Base-by-base conservation (phyloP, 1,139 yeast species). In the Pichia norvegensis region DNA sequence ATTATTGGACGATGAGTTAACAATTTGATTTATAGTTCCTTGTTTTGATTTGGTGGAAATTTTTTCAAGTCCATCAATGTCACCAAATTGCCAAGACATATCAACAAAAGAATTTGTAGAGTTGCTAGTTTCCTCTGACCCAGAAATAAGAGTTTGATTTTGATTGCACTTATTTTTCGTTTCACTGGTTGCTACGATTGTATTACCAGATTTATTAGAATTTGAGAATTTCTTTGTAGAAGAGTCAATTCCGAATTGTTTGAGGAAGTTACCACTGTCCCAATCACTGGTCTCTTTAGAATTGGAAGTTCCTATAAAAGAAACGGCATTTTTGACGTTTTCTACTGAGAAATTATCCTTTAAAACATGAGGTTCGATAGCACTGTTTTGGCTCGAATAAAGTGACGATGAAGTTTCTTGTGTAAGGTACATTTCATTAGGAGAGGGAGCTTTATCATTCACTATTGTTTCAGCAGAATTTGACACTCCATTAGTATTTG, bases 11-110 rank as follows among this genome's bases (percentile, higher is more conserved):
- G n/a, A n/a, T n/a, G n/a, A n/a, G n/a, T n/a, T n/a, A n/a, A n/a
- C n/a, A n/a, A n/a, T n/a, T n/a, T n/a, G n/a, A n/a, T n/a, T n/a
- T n/a, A n/a, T n/a, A n/a, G n/a, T n/a, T n/a, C n/a, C 31, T 13
- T 13, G 31, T 11, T 27, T 27, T 27, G 31, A 39, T 51, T 41
- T 46, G 42, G 14, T 44, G 2, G 52, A 42, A 8, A 35, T 21
- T 31, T 51, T 43, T 25, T 52, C 57, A 11, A 53, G 41, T 1
- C 49, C 56, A 38, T 56, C 59, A 21, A 56, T 51, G 42, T 52
- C 55, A 9, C 58, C 58, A 41, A 48, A 54, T 10, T 50, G 45
- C 59, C 58, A 55, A 4, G 31, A 27, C 23, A 27, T 10, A 27
- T 27, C 31, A 27, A 27, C 31, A 27, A 27, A 27, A 2, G 31